Conservation (phyloP, 352 stramenopile genomes). For the Bremia lactucae region DNA sequence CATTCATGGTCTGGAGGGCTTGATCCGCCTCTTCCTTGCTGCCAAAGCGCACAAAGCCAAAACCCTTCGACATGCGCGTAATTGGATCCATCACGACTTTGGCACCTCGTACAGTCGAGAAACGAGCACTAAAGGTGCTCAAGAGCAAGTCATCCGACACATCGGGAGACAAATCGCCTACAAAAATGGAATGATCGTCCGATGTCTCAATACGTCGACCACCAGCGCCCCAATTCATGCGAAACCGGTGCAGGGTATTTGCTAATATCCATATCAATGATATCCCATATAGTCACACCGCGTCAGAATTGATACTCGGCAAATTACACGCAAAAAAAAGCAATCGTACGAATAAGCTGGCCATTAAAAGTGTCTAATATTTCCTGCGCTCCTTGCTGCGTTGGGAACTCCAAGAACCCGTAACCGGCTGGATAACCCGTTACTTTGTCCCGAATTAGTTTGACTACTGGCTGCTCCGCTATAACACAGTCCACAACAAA, state of each 20-base stretch:
- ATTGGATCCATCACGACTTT: slow-evolving; percentile 87
- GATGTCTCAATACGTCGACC: slow-evolving; percentile 75
- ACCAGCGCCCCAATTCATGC: slow-evolving; percentile 87
- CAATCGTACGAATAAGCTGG: slow-evolving; percentile 66
- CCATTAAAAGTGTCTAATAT: slow-evolving; percentile 84
- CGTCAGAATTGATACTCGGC: slow-evolving; percentile 3
- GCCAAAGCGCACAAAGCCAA: slow-evolving; percentile 87
- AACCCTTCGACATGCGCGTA: slow-evolving; percentile 86
- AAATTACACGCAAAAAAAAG: background rate
- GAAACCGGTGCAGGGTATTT: slow-evolving; percentile 83
- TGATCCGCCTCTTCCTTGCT: slow-evolving; percentile 82
- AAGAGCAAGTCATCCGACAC: slow-evolving; percentile 85
- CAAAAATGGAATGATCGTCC: slow-evolving; percentile 87
- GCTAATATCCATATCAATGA: slow-evolving; percentile 25
- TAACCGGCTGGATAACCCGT: slow-evolving; percentile 85
- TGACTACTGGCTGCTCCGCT: slow-evolving; percentile 79
- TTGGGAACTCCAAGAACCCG: slow-evolving; percentile 87
- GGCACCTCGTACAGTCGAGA: slow-evolving; percentile 70
- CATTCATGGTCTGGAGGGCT: slow-evolving; percentile 86
- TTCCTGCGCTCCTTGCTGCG: slow-evolving; percentile 65
- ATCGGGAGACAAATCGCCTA: slow-evolving; percentile 84
- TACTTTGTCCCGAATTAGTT: slow-evolving; percentile 86
- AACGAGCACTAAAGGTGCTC: slow-evolving; percentile 69
- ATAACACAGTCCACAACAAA: slow-evolving; percentile 1
- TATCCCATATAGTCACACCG: background rate